Percentiles rank a stretch among this genome's conserved stretches.
phyloP scores from a whole-genome alignment of 495 filamentous ascomycete genomes.

The Thozetella sp. region DNA sequence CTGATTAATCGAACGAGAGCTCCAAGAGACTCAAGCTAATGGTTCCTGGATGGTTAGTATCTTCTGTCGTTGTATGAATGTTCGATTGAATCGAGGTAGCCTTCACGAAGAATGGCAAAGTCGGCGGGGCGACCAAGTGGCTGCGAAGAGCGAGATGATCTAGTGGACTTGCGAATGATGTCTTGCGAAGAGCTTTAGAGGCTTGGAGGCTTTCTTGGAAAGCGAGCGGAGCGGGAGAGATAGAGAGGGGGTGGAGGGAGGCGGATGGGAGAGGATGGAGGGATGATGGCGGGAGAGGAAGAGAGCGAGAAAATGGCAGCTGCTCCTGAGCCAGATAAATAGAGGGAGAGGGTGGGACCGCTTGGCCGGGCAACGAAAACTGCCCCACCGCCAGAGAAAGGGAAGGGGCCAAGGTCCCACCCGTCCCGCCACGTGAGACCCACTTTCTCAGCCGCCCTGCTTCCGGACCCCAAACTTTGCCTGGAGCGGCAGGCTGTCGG shows the following conservation, averaged over 20 bases:
- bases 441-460: not conserved
- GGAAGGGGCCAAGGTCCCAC: conserved; percentile 25
- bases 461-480: no score
- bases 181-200: conserved; percentile 26
- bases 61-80: conserved; percentile 42
- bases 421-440: not conserved
- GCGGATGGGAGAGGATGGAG: conserved; percentile 11
- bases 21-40: conserved; percentile 69
- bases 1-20: conserved; percentile 46
- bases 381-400: conserved; percentile 7
- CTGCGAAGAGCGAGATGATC: conserved; percentile 39
- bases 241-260: conserved; percentile 31
- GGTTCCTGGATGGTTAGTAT: conserved; percentile 63
- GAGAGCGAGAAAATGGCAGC: conserved; percentile 16
- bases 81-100: conserved; percentile 49
- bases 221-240: conserved; percentile 15
- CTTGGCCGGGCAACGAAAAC: conserved; percentile 6
- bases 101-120: conserved; percentile 36
- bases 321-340: conserved; percentile 4
- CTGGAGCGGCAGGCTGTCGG: not conserved
- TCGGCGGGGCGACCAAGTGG: conserved; percentile 49
- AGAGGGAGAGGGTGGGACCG: not conserved
- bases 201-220: conserved; percentile 13
- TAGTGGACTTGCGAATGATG: conserved; percentile 34
- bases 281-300: conserved; percentile 23